Evolutionary conservation across 2,329 filamentous ascomycete genomes (phyloP), one percentile per base, ranked within the genome.

Genomic region (Myriosclerotinia scirpicola): DNA sequence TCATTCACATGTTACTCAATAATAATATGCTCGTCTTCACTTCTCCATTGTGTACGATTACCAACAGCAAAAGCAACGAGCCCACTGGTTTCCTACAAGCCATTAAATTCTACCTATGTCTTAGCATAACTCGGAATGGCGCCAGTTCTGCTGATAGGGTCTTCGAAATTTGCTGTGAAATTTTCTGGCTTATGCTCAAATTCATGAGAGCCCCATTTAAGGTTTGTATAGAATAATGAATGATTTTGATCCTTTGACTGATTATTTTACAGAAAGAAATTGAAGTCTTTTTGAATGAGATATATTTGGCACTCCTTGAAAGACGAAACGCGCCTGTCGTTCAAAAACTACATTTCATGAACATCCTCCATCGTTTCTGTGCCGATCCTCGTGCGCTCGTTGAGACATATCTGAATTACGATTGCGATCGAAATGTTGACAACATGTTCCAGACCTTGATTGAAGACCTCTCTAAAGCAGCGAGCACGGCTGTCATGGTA

Each of bases 121-220:
- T 99, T 52, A 96, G 93, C 78, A 87, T 99, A 72, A 97, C 93
- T 65, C 87, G 94, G 63, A 99, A 99, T 76, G 96, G 94, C 22
- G 92, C 95, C 17, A 98, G 94, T 79, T 94, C 93, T 5, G 91
- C 97, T 54, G 91, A 92, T 70, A 87, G 87, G 71, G 93, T 99
- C 0, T 99, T 98, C 75, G 94, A 98, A 75, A 92, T 98, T 53
- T 94, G 92, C 77, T 93, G 91, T 74, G 95, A 99, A 77, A 96
- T 98, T 40, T 99, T 99, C 77, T 99, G 93, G 93, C 83, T 98
- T 67, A 97, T 97, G 89, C 81, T 97, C 54, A 96, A 96, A 77
- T 90, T 92, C 73, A 90, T 99, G 87, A 87, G 96, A 69, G 90
- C 95, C 2, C 90, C 93, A 69, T 90, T 99, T 79, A 99, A 99